Percentiles rank a stretch among this genome's conserved stretches.
phyloP scores from a whole-genome alignment of 2,329 filamentous ascomycete species.

The Aaosphaeria pasadenensis region DNA sequence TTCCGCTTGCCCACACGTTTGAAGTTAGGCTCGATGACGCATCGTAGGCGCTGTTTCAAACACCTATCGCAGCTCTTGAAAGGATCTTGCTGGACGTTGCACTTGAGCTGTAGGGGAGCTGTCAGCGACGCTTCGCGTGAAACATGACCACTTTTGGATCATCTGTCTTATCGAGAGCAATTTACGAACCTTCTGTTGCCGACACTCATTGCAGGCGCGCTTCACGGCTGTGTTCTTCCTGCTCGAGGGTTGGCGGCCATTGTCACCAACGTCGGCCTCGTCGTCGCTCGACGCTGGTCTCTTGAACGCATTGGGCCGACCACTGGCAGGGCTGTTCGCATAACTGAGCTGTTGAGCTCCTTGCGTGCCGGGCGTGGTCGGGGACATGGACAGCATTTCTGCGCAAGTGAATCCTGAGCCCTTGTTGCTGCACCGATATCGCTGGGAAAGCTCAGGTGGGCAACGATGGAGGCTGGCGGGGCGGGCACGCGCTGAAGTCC shows the following conservation, averaged over 20 bases:
- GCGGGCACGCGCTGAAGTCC: constrained; percentile 1
- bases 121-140: constrained; percentile 10
- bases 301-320: constrained; percentile 32
- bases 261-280: constrained; percentile 30
- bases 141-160: background rate
- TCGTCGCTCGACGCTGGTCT: constrained; percentile 36
- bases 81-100: constrained; percentile 78
- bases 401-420: constrained; percentile 3
- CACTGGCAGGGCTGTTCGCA: constrained; percentile 26
- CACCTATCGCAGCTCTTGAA: constrained; percentile 76
- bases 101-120: constrained; percentile 60
- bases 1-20: constrained; percentile 80
- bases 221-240: constrained; percentile 48
- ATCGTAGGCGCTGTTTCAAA: constrained; percentile 74
- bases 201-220: constrained; percentile 79
- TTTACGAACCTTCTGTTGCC: constrained; percentile 72
- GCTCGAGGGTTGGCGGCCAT: background rate
- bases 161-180: background rate
- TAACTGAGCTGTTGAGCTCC: constrained; percentile 24
- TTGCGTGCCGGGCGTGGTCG: constrained; percentile 27
- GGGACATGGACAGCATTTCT: constrained; percentile 24
- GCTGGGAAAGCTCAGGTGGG: constrained; percentile 6
- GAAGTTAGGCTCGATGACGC: constrained; percentile 85
- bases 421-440: constrained; percentile 12
- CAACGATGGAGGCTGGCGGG: constrained; percentile 1